Evolutionary conservation across 768 basidiomycete genomes (phyloP).

Genomic region (Suillus subluteus): DNA sequence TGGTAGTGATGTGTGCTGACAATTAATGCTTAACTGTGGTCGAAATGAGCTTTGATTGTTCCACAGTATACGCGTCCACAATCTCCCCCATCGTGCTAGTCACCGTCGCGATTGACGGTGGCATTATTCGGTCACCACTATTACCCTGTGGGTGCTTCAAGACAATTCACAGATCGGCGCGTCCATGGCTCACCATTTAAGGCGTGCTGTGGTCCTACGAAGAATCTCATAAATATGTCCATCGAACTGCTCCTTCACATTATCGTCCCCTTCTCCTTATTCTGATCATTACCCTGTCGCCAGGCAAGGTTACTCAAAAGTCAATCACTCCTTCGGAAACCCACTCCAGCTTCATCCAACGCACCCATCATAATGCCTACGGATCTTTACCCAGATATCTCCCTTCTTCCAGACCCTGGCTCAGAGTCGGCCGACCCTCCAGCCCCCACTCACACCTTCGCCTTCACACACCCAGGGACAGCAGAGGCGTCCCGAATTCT

Average conservation of each 20-base stretch:
- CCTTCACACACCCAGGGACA: too few species aligned
- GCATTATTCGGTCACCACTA: neutral
- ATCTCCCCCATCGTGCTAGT: neutral
- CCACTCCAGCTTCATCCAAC: neutral
- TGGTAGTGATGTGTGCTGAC: neutral
- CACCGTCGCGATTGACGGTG: neutral
- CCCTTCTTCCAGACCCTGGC: neutral
- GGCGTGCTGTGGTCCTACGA: neutral
- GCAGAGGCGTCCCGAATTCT: too few species aligned
- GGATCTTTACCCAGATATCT: neutral
- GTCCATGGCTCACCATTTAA: slow-evolving; percentile 12
- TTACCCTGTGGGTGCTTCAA: neutral
- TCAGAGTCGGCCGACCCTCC: neutral
- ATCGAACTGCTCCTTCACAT: neutral
- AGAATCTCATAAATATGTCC: neutral
- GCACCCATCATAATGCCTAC: neutral
- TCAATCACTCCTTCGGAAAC: neutral
- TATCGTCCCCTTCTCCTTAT: neutral
- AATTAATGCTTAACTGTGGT: too few species aligned
- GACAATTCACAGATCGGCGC: neutral
- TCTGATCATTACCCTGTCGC: slow-evolving; percentile 13
- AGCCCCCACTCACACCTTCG: too few species aligned
- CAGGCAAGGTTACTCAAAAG: slow-evolving; percentile 15
- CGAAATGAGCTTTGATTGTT: neutral
- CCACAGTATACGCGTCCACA: neutral